These are phyloP conservation scores for Candida boleticola DNA, from an alignment of 805 yeast species.

Conservation along the genomic window DNA sequence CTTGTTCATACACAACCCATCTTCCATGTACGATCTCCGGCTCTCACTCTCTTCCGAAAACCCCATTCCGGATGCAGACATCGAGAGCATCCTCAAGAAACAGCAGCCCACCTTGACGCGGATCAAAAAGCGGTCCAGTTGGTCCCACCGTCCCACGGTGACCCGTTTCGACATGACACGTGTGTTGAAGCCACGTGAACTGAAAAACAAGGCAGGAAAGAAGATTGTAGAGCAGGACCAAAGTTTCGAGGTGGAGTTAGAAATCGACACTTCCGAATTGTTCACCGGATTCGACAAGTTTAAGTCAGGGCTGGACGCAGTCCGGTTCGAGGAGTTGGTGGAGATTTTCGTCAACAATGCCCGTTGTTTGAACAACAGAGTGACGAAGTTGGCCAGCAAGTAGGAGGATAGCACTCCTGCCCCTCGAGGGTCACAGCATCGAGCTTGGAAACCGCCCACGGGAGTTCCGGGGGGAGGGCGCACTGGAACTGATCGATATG, in stretches of 20 bases:
- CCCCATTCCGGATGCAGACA: slow-evolving; percentile 61
- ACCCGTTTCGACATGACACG: slow-evolving; percentile 72
- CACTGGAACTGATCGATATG: too few species aligned
- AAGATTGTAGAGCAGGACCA: slow-evolving; percentile 33
- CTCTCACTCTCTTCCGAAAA: slow-evolving; percentile 74
- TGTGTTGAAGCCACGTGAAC: slow-evolving; percentile 41
- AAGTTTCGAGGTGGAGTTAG: slow-evolving; percentile 39
- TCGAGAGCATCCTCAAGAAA: slow-evolving; percentile 49
- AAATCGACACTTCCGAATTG: slow-evolving; percentile 37
- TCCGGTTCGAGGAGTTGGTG: slow-evolving; percentile 43
- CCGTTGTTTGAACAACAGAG: slow-evolving; percentile 41
- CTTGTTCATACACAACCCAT: slow-evolving; percentile 69
- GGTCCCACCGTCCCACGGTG: slow-evolving; percentile 69
- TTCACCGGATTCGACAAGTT: slow-evolving; percentile 42
- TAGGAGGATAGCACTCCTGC: too few species aligned
- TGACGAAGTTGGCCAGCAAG: slow-evolving; percentile 35
- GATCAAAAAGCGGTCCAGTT: slow-evolving; percentile 70
- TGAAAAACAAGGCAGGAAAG: slow-evolving; percentile 37
- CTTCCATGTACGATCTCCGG: slow-evolving; percentile 72
- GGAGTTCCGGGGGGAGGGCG: too few species aligned
- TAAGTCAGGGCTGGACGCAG: slow-evolving; percentile 34
- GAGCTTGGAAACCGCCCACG: too few species aligned
- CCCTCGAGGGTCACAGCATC: too few species aligned
- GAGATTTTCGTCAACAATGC: slow-evolving; percentile 45
- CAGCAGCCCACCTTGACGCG: slow-evolving; percentile 57